Conservation (phyloP, 768 basidiomycete genomes). For the Crassisporium funariophilum region DNA sequence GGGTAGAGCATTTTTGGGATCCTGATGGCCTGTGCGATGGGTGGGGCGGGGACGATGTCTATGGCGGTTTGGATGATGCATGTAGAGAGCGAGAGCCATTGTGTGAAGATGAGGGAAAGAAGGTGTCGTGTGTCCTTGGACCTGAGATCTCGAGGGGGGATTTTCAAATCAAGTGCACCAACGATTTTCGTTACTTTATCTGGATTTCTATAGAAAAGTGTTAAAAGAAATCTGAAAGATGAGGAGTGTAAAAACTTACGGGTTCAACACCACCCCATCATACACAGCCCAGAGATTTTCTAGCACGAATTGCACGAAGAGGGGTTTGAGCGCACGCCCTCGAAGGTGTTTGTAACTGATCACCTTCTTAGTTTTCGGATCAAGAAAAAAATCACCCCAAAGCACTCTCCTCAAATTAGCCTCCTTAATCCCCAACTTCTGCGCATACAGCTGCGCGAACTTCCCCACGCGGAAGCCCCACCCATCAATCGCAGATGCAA, state of each 20-base stretch:
- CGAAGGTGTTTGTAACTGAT: constrained; percentile 89
- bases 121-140: constrained; percentile 88
- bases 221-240: constrained; percentile 14
- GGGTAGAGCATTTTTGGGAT: constrained; percentile 94
- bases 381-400: constrained; percentile 98
- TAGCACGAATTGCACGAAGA: constrained; percentile 96
- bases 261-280: constrained; percentile 83
- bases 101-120: constrained; percentile 84
- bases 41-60: constrained; percentile 91
- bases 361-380: constrained; percentile 93
- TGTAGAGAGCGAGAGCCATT: constrained; percentile 95
- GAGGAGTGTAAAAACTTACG: constrained; percentile 49
- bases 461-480: constrained; percentile 96
- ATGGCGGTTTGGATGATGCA: constrained; percentile 90
- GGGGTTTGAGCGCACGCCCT: constrained; percentile 85
- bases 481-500: constrained; percentile 93
- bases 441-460: constrained; percentile 90
- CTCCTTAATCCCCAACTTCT: constrained; percentile 91
- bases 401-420: constrained; percentile 80
- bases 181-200: constrained; percentile 92
- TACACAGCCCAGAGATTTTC: constrained; percentile 99
- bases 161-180: constrained; percentile 75
- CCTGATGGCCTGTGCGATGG: constrained; percentile 75
- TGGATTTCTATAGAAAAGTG: constrained; percentile 60
- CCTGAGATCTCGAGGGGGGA: constrained; percentile 86